These are phyloP conservation scores for Mytilinidion resinicola DNA, from an alignment of 495 filamentous ascomycete species.

Conservation along the genomic window DNA sequence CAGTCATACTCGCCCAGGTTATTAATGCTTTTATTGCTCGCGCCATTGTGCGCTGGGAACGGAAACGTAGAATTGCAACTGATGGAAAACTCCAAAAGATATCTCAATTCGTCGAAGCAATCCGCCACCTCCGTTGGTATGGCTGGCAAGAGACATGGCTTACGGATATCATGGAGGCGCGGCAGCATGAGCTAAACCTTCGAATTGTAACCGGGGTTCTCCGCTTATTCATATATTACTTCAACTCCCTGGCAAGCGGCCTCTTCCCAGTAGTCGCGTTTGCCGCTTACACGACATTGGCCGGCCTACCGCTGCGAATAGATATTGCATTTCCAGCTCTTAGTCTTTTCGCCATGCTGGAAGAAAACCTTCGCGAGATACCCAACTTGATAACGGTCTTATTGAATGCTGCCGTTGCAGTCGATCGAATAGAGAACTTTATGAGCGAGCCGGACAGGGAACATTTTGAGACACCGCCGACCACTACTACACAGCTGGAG, in stretches of 20 bases:
- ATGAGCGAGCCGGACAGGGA: conserved; percentile 78
- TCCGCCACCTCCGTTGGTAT: conserved; percentile 82
- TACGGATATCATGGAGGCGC: conserved; percentile 59
- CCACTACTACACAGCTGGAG: conserved; percentile 39
- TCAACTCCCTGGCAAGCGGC: conserved; percentile 59
- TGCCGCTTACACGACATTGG: conserved; percentile 66
- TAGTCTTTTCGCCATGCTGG: conserved; percentile 68
- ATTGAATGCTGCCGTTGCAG: conserved; percentile 67
- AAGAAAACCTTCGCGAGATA: conserved; percentile 60
- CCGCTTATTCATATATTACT: conserved; percentile 50
- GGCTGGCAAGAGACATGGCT: conserved; percentile 82
- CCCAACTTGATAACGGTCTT: conserved; percentile 63
- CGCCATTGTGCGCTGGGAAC: conserved; percentile 55
- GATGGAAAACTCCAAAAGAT: conserved; percentile 67
- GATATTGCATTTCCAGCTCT: conserved; percentile 78
- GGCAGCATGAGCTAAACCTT: conserved; percentile 59
- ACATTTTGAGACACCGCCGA: conserved; percentile 31
- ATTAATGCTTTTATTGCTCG: conserved; percentile 59
- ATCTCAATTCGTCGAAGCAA: conserved; percentile 74
- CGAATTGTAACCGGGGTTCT: conserved; percentile 60
- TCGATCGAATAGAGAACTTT: conserved; percentile 73
- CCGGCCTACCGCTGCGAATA: conserved; percentile 57
- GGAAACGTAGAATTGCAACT: conserved; percentile 56
- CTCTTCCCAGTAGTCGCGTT: conserved; percentile 74
- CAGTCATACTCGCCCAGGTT: conserved; percentile 57